Evolutionary conservation across 495 filamentous ascomycete species (phyloP).

Genomic region (Glarea lozoyensis): DNA sequence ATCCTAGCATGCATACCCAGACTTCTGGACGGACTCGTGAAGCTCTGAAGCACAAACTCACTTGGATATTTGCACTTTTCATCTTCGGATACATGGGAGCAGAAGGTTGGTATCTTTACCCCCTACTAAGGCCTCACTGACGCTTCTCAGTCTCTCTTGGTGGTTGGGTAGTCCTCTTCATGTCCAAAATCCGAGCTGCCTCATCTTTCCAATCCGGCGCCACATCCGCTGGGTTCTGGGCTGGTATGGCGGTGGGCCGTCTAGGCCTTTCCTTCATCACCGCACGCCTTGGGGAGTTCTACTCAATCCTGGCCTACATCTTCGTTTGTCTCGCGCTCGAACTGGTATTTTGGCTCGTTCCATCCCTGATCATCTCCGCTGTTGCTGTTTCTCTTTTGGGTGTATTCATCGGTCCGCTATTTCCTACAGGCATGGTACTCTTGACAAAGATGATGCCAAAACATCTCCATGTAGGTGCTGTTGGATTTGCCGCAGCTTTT

Average conservation of each 20-base stretch:
- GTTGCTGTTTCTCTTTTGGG: conserved; percentile 66
- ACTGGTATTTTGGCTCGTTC: conserved; percentile 77
- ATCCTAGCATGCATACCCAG: conserved; percentile 27
- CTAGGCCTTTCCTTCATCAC: conserved; percentile 62
- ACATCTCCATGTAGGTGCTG: conserved; percentile 67
- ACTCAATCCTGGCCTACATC: conserved; percentile 46
- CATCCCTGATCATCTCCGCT: conserved; percentile 61
- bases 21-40: conserved; percentile 34
- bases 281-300: conserved; percentile 60
- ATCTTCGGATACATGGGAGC: conserved; percentile 71
- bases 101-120: conserved; percentile 32
- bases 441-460: conserved; percentile 69
- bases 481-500: conserved; percentile 76
- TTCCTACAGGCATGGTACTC: conserved; percentile 69
- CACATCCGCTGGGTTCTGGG: conserved; percentile 78
- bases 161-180: conserved; percentile 82
- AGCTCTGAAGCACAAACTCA: conserved; percentile 48
- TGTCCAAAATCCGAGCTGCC: conserved; percentile 65
- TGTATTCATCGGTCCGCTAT: conserved; percentile 69
- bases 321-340: conserved; percentile 57
- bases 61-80: conserved; percentile 71
- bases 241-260: conserved; percentile 67
- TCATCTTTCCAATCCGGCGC: conserved; percentile 61
- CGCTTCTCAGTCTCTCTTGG: conserved; percentile 56
- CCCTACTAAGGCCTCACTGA: background rate